Evolutionary conservation across 176 grass and related monocot species (phyloP).

Genomic region (Typha latifolia): DNA sequence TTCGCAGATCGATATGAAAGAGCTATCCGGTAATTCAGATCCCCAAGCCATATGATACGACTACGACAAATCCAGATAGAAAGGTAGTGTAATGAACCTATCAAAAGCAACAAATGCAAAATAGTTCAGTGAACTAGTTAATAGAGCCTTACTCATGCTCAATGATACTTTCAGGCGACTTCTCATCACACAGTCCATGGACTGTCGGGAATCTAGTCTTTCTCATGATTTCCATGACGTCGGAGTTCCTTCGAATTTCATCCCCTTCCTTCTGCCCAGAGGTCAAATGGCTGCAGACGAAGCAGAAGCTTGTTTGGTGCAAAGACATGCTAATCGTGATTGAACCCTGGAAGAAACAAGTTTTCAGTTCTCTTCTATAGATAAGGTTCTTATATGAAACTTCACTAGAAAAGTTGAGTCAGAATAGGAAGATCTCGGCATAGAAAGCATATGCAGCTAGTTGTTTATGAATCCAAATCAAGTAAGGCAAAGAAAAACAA

Average conservation of each 20-base stretch:
- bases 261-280: slow-evolving; percentile 98
- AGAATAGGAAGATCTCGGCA: too few species aligned
- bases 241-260: slow-evolving; percentile 71
- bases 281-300: slow-evolving; percentile 98
- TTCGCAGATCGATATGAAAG: slow-evolving; percentile 94
- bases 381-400: not conserved
- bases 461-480: too few species aligned
- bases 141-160: slow-evolving; percentile 71
- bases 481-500: too few species aligned
- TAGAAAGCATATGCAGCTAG: too few species aligned
- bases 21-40: slow-evolving; percentile 95
- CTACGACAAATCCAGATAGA: slow-evolving; percentile 34
- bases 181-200: slow-evolving; percentile 59
- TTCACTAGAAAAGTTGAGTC: not conserved
- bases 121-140: not conserved
- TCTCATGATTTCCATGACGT: slow-evolving; percentile 84
- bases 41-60: slow-evolving; percentile 93
- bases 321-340: slow-evolving; percentile 99
- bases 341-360: slow-evolving; percentile 51
- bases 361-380: not conserved
- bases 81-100: slow-evolving; percentile 11
- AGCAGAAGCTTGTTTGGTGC: slow-evolving; percentile 99
- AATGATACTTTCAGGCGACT: slow-evolving; percentile 82
- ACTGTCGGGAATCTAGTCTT: slow-evolving; percentile 88
- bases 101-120: not conserved